Percentiles rank a stretch among this genome's conserved stretches.
Conservation (phyloP, 208 protist genomes). For the Wallacemonas sp. region DNA sequence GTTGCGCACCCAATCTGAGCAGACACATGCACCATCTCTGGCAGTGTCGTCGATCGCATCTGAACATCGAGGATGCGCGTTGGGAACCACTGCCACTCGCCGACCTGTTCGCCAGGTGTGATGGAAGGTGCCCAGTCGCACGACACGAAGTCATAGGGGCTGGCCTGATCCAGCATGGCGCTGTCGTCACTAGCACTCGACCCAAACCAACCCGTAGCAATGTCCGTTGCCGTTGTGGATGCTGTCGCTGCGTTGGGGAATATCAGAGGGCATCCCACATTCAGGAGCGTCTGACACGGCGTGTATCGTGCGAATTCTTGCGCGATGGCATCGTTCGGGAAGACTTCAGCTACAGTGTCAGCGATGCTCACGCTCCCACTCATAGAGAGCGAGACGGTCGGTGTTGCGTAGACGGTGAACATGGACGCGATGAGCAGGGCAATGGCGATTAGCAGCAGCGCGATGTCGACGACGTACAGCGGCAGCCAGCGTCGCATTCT, state of each 20-base stretch:
- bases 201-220: too few species aligned
- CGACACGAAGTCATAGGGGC: not conserved
- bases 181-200: not conserved
- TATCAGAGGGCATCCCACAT: not conserved
- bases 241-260: not conserved
- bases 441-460: not conserved
- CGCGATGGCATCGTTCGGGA: not conserved
- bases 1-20: not conserved
- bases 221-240: not conserved
- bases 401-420: not conserved
- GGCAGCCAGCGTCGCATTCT: not conserved
- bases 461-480: not conserved
- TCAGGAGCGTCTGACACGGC: not conserved
- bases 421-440: constrained; percentile 4
- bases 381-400: not conserved
- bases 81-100: not conserved
- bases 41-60: constrained; percentile 3
- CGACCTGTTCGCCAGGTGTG: not conserved
- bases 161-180: not conserved
- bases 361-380: not conserved
- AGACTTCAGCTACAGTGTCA: not conserved
- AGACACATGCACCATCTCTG: not conserved
- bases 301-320: not conserved
- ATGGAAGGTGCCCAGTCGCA: not conserved
- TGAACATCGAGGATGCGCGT: not conserved